A percentile compares a stretch with the other conserved stretches of the same genome.
Evolutionary conservation across 2,329 filamentous ascomycete genomes (phyloP).

Genomic region (Orbilia oligospora): DNA sequence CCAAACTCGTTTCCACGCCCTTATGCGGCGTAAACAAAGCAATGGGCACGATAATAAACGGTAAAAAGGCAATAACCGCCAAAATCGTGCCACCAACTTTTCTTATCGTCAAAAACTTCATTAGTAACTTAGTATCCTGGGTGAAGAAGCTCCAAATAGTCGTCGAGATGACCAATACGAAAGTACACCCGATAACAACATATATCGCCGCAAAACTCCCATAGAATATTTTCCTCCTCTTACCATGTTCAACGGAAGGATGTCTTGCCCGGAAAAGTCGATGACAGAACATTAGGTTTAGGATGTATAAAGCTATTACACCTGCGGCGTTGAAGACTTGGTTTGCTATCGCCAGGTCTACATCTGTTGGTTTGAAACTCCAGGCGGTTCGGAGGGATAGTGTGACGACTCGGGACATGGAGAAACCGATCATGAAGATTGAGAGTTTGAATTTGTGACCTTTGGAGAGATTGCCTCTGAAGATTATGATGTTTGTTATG

Average conservation of each 20-base stretch:
- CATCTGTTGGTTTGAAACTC: slow-evolving; percentile 68
- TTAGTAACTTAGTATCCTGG: slow-evolving; percentile 27
- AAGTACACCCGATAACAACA: slow-evolving; percentile 69
- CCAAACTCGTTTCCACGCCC: slow-evolving; percentile 38
- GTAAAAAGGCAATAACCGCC: slow-evolving; percentile 77
- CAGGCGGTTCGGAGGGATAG: slow-evolving; percentile 72
- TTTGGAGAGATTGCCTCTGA: slow-evolving; percentile 54
- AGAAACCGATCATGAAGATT: slow-evolving; percentile 62
- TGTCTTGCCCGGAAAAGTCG: slow-evolving; percentile 81
- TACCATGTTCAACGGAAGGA: slow-evolving; percentile 67
- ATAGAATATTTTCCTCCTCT: slow-evolving; percentile 72
- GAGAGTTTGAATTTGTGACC: slow-evolving; percentile 69
- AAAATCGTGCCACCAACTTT: slow-evolving; percentile 74
- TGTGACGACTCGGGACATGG: slow-evolving; percentile 66
- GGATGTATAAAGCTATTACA: slow-evolving; percentile 80
- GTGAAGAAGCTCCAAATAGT: slow-evolving; percentile 57
- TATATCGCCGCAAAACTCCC: slow-evolving; percentile 74
- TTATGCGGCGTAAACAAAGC: slow-evolving; percentile 70
- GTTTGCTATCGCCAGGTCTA: slow-evolving; percentile 73
- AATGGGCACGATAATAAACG: slow-evolving; percentile 72
- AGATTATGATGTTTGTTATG: slow-evolving; percentile 56
- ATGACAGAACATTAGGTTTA: slow-evolving; percentile 84
- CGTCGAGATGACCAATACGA: slow-evolving; percentile 42
- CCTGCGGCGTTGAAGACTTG: slow-evolving; percentile 81
- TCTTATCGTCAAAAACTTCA: slow-evolving; percentile 41